Conservation (phyloP, 208 protist genomes). For the Balamuthia mandrillaris region DNA sequence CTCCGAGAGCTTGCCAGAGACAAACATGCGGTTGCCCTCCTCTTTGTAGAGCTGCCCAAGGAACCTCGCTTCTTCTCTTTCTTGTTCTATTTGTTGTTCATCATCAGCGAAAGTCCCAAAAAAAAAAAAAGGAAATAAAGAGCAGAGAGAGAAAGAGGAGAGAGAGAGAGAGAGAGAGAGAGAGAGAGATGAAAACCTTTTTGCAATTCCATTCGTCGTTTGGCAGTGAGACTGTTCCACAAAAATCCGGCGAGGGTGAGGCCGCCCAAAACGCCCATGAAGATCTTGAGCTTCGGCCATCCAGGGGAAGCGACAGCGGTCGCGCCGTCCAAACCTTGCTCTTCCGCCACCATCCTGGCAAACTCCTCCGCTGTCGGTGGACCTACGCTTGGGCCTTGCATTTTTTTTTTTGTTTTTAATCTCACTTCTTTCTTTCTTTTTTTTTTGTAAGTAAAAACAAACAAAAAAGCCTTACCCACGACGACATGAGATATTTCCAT, state of each 20-base stretch:
- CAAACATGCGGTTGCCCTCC: conserved; percentile 12
- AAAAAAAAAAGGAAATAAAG: neutral
- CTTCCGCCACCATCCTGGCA: too few relatives aligned
- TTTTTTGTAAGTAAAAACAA: too few relatives aligned
- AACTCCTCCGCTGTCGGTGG: too few relatives aligned
- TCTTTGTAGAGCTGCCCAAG: neutral
- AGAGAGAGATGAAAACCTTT: neutral
- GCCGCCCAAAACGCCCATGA: neutral
- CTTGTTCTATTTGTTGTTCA: neutral
- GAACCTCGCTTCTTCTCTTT: neutral
- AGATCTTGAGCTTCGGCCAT: neutral
- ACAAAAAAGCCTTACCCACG: too few relatives aligned
- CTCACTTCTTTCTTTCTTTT: too few relatives aligned
- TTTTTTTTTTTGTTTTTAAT: too few relatives aligned
- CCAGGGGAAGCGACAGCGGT: neutral
- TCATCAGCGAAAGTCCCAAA: neutral
- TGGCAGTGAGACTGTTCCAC: neutral
- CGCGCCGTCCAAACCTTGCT: too few relatives aligned
- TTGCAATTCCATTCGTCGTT: neutral
- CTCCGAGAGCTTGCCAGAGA: neutral
- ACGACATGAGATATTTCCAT: too few relatives aligned
- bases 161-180: neutral
- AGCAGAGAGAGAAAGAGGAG: neutral
- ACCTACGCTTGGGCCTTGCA: too few relatives aligned
- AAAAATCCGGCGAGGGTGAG: conserved; percentile 23